phyloP scores from a whole-genome alignment of 345 rosid genomes.

The Citrus australasica region DNA sequence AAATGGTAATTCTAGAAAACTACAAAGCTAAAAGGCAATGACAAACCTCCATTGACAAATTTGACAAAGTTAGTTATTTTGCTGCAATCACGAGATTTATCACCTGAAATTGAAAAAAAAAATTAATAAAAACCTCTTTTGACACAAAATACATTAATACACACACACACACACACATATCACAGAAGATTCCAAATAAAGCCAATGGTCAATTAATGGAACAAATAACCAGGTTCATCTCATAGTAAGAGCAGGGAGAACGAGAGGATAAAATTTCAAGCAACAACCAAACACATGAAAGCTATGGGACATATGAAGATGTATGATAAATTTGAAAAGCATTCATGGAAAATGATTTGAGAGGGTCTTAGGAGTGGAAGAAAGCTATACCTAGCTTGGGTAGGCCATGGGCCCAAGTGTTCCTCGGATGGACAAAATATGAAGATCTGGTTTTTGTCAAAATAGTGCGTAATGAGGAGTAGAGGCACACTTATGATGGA shows the following conservation, averaged over 20 bases:
- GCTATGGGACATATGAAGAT: background rate
- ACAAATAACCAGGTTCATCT: background rate
- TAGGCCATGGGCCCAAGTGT: background rate
- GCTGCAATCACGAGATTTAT: slow-evolving; percentile 31
- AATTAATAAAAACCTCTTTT: slow-evolving; percentile 16
- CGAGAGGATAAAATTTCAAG: background rate
- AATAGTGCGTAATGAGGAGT: background rate
- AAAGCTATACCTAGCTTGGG: background rate
- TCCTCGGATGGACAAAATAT: background rate
- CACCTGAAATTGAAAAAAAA: slow-evolving; percentile 42
- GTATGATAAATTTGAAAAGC: background rate
- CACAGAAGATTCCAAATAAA: slow-evolving; percentile 1
- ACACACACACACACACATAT: too few relatives aligned
- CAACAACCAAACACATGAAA: background rate
- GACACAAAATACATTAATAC: slow-evolving; percentile 7
- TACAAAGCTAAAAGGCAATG: slow-evolving; percentile 14
- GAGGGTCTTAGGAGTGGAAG: background rate
- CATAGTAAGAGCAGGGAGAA: background rate
- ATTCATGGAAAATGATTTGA: background rate
- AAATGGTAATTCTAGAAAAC: slow-evolving; percentile 12
- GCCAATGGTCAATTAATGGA: background rate
- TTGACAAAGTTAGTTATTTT: slow-evolving; percentile 49
- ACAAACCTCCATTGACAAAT: slow-evolving; percentile 92
- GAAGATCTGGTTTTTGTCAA: background rate
- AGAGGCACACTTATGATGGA: background rate